phyloP scores from a whole-genome alignment of 257 asterid genomes.

The Solanum pennellii region DNA sequence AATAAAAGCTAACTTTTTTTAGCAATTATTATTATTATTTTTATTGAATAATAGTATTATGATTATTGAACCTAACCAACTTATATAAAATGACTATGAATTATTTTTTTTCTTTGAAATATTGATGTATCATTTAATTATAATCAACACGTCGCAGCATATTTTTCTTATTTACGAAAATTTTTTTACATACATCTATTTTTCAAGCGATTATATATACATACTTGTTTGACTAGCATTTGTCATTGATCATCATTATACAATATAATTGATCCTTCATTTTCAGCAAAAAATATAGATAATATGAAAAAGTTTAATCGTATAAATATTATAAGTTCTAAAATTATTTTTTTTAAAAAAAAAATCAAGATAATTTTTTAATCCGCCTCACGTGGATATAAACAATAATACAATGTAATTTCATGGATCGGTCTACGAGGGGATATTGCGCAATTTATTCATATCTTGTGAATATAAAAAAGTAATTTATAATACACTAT shows the following conservation, averaged over 20 bases:
- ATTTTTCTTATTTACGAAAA: background rate
- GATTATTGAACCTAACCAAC: background rate
- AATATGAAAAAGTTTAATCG: background rate
- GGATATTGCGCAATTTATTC: rapidly evolving
- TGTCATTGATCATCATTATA: background rate
- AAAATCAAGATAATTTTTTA: background rate
- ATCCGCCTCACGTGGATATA: background rate
- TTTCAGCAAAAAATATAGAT: background rate
- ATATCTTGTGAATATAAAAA: background rate
- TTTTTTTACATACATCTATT: background rate
- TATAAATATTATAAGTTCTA: background rate
- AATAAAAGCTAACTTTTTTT: background rate
- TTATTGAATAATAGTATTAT: background rate
- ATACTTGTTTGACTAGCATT: background rate
- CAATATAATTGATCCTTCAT: background rate
- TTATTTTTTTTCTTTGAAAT: background rate
- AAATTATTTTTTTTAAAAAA: background rate
- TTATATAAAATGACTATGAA: background rate
- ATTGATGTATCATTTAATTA: background rate
- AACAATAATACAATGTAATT: background rate
- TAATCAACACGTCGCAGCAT: background rate
- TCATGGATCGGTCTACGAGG: background rate
- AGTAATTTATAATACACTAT: rapidly evolving
- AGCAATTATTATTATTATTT: background rate
- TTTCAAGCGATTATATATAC: background rate